Evolutionary conservation across 495 filamentous ascomycete species (phyloP).

Genomic region (Xylaria longipes): DNA sequence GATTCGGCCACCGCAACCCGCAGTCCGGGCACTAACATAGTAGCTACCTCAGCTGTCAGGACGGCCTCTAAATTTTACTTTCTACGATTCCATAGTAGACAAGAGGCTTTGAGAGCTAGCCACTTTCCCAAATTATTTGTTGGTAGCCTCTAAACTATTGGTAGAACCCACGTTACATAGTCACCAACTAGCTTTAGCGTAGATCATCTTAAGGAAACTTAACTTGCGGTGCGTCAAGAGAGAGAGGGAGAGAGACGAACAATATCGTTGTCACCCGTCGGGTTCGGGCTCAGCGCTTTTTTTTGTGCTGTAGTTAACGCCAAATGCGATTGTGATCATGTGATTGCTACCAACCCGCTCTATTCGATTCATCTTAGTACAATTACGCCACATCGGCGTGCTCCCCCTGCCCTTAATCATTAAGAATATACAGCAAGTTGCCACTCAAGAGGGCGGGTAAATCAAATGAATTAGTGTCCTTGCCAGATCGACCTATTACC

Average conservation of each 20-base stretch:
- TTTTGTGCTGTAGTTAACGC: not conserved
- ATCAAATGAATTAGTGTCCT: slow-evolving; percentile 17
- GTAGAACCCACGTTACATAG: not conserved
- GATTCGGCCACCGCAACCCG: not conserved
- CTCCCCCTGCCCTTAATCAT: not conserved
- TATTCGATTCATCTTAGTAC: not conserved
- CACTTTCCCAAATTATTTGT: not conserved
- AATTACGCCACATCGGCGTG: not conserved
- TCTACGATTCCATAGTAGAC: not conserved
- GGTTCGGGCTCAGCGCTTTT: not conserved
- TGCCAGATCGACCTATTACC: not conserved
- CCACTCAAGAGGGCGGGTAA: not conserved
- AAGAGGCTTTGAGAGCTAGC: not conserved
- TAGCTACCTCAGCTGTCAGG: not conserved
- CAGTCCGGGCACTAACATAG: not conserved
- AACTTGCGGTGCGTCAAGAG: not conserved
- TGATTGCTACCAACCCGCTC: not conserved
- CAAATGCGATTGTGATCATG: not conserved
- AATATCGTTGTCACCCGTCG: not conserved
- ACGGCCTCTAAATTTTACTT: not conserved
- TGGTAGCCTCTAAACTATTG: not conserved
- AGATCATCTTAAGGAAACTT: not conserved
- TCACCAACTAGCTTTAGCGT: not conserved
- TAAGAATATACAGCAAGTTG: slow-evolving; percentile 12
- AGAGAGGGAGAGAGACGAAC: not conserved